Conservation (phyloP, 371 early-diverging fungal species). For the Funneliformis caledonium region DNA sequence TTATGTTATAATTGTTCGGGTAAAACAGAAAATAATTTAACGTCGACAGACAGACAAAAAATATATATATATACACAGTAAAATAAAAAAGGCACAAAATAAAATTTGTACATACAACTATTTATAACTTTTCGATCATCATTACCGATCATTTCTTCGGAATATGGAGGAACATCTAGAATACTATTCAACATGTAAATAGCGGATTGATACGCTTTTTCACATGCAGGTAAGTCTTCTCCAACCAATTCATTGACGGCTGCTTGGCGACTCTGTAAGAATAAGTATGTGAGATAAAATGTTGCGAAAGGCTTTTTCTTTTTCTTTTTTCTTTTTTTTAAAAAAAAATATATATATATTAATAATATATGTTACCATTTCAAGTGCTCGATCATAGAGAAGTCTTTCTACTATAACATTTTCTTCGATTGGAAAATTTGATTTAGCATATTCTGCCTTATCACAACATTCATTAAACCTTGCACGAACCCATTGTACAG, state of each 20-base stretch:
- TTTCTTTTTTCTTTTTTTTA: not conserved
- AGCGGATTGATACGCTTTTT: slow-evolving; percentile 75
- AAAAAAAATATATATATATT: not conserved
- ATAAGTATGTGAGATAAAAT: not conserved
- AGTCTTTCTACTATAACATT: slow-evolving; percentile 64
- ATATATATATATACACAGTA: not conserved
- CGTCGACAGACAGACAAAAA: no score
- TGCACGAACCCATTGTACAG: slow-evolving; percentile 87
- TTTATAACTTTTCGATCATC: slow-evolving; percentile 61
- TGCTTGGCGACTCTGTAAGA: slow-evolving; percentile 56
- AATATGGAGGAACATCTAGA: slow-evolving; percentile 49
- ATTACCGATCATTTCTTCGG: slow-evolving; percentile 56
- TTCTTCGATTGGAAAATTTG: slow-evolving; percentile 51
- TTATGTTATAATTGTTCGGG: no score
- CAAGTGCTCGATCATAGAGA: slow-evolving; percentile 72
- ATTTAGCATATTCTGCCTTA: slow-evolving; percentile 69
- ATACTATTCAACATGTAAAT: slow-evolving; percentile 83
- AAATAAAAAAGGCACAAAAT: not conserved
- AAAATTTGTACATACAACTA: slow-evolving; percentile 54
- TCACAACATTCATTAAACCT: slow-evolving; percentile 88
- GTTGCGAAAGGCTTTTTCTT: not conserved
- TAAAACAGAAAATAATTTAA: no score
- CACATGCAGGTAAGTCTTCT: slow-evolving; percentile 70
- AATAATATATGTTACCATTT: slow-evolving; percentile 50
- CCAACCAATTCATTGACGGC: slow-evolving; percentile 56